Percentiles rank a stretch among this genome's conserved stretches.
phyloP scores from a whole-genome alignment of 164 flowering plant genomes.

The Hamamelis virginiana region DNA sequence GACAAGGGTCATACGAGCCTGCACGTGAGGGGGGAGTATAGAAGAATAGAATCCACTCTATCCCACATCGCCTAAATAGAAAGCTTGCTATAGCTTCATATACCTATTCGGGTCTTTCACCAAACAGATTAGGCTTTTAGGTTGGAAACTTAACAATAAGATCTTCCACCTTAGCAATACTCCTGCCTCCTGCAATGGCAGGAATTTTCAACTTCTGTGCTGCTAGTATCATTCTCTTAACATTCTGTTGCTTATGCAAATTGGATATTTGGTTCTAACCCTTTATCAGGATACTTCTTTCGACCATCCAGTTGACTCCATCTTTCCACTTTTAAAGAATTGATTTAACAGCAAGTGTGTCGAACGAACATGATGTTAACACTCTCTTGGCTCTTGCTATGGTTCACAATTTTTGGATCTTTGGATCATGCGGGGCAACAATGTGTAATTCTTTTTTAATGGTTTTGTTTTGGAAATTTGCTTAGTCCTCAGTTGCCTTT shows the following conservation, averaged over 20 bases:
- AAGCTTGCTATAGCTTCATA: too few relatives aligned
- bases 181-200: too few relatives aligned
- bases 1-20: too few relatives aligned
- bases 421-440: background rate
- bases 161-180: too few relatives aligned
- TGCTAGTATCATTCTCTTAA: background rate
- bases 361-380: background rate
- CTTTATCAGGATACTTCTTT: background rate
- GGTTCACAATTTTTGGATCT: background rate
- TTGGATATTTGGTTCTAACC: background rate
- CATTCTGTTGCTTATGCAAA: background rate
- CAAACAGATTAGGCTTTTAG: too few relatives aligned
- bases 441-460: background rate
- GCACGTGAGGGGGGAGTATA: too few relatives aligned
- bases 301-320: background rate
- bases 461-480: background rate
- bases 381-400: background rate
- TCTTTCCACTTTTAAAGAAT: background rate
- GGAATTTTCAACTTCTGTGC: too few relatives aligned
- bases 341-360: background rate
- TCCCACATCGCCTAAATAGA: too few relatives aligned
- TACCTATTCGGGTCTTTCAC: too few relatives aligned
- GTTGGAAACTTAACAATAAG: too few relatives aligned
- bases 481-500: background rate
- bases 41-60: too few relatives aligned